phyloP scores from a whole-genome alignment of 176 grass and related monocot species.

The Zizania latifolia region DNA sequence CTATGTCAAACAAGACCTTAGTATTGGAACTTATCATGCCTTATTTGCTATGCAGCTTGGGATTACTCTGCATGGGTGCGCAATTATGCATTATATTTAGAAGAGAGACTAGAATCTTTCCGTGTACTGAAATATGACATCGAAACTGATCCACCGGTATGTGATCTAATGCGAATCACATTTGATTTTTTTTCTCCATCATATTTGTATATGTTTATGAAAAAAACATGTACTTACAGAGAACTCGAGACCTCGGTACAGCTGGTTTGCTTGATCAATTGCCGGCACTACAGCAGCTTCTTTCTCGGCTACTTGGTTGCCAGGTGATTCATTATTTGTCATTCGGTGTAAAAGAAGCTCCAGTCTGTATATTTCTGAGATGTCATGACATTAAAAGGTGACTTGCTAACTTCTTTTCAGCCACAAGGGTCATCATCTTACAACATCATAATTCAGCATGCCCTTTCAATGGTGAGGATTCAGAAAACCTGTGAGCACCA shows the following conservation, averaged over 20 bases:
- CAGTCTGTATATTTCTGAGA: not conserved
- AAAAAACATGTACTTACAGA: conserved; percentile 37
- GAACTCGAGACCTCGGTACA: conserved; percentile 61
- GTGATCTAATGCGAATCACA: conserved; percentile 13
- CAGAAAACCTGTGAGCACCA: not conserved
- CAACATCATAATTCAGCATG: conserved; percentile 83
- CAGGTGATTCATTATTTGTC: conserved; percentile 49
- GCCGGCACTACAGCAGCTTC: conserved; percentile 71
- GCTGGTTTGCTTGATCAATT: conserved; percentile 66
- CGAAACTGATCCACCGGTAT: conserved; percentile 65
- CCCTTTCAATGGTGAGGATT: conserved; percentile 77
- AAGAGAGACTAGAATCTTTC: conserved; percentile 85
- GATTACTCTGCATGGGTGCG: conserved; percentile 95
- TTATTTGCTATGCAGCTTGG: conserved; percentile 61
- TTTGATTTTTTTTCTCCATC: not conserved
- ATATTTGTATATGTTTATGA: too few species aligned
- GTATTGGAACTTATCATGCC: conserved; percentile 7
- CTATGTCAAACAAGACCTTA: too few species aligned
- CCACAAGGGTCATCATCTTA: conserved; percentile 81
- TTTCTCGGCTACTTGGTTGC: conserved; percentile 74
- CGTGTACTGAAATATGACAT: conserved; percentile 75
- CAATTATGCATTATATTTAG: conserved; percentile 81
- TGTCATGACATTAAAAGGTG: not conserved
- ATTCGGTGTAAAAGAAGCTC: not conserved
- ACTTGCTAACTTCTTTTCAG: conserved; percentile 34